These are phyloP conservation scores for Penicillium sumatraense DNA, from an alignment of 2,329 filamentous ascomycete genomes.

Conservation along the genomic window DNA sequence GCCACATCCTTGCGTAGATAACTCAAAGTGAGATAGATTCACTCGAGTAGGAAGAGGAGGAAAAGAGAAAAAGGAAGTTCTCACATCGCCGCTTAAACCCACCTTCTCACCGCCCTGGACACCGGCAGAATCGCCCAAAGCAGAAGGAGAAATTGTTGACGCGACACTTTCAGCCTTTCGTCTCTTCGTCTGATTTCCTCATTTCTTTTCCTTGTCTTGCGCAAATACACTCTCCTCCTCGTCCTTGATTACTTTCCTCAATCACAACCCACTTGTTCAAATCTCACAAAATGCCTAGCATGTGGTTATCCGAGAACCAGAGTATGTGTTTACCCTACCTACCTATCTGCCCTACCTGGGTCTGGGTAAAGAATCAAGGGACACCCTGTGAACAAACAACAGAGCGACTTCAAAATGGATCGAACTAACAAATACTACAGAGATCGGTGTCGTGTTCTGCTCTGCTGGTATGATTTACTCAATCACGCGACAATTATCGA, in stretches of 20 bases:
- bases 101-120: neutral
- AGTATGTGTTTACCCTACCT: constrained; percentile 67
- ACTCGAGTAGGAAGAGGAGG: neutral
- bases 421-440: constrained; percentile 53
- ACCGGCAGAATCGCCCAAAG: neutral
- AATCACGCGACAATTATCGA: neutral
- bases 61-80: neutral
- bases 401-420: no score
- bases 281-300: constrained; percentile 68
- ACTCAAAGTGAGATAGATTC: neutral
- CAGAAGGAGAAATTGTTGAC: neutral
- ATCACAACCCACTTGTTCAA: no score
- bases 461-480: constrained; percentile 72
- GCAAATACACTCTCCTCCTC: neutral
- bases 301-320: constrained; percentile 96
- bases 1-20: neutral
- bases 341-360: neutral
- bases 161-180: neutral
- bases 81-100: neutral
- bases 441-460: constrained; percentile 97
- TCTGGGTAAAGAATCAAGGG: no score
- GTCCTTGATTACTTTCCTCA: no score
- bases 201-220: neutral
- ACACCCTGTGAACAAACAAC: neutral
- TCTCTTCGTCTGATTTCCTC: neutral